Conservation (phyloP, 192 early-diverging fungal species). For the Rhizoclosmatium sp. region DNA sequence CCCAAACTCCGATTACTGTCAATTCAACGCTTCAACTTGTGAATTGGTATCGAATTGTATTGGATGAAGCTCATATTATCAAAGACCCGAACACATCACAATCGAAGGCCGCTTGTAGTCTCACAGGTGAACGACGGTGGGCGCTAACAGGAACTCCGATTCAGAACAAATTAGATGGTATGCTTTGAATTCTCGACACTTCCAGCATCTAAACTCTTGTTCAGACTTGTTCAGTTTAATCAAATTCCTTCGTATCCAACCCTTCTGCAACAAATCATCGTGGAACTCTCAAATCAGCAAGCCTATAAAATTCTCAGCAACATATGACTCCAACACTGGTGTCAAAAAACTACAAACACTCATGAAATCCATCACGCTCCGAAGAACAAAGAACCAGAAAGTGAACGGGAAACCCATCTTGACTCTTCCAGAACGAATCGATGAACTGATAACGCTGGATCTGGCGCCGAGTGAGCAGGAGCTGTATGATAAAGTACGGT, state of each 20-base stretch:
- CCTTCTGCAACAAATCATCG: constrained; percentile 55
- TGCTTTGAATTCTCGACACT: not conserved
- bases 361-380: constrained; percentile 77
- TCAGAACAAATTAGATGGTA: constrained; percentile 76
- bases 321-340: constrained; percentile 17
- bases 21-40: constrained; percentile 64
- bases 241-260: constrained; percentile 79
- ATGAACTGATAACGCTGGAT: constrained; percentile 39
- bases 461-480: constrained; percentile 50
- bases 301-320: constrained; percentile 40
- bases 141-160: constrained; percentile 92
- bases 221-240: constrained; percentile 84
- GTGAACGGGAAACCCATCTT: constrained; percentile 83
- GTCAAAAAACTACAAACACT: constrained; percentile 63
- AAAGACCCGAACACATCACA: constrained; percentile 81
- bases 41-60: constrained; percentile 85
- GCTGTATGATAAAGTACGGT: constrained; percentile 54
- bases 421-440: constrained; percentile 67
- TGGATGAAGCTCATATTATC: constrained; percentile 95
- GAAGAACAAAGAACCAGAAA: constrained; percentile 86
- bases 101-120: constrained; percentile 72
- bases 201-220: not conserved
- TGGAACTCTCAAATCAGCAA: constrained; percentile 52
- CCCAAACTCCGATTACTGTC: constrained; percentile 10
- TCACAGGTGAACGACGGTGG: constrained; percentile 81